phyloP scores from a whole-genome alignment of 2,329 filamentous ascomycete genomes.

The Fulvia fulva region DNA sequence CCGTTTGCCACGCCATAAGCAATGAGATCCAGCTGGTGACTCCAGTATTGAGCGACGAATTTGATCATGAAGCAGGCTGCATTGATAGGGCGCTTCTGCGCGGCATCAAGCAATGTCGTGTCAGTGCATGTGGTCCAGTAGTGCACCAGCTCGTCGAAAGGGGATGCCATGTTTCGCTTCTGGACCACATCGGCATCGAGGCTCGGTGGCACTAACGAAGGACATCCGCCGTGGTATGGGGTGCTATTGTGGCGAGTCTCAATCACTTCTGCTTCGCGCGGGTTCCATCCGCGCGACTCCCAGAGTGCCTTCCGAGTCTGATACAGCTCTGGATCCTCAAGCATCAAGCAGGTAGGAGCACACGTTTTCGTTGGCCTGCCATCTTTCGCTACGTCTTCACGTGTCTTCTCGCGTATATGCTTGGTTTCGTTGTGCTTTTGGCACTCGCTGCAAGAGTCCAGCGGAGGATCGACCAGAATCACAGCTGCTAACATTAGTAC shows the following conservation, averaged over 20 bases:
- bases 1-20: conserved; percentile 11
- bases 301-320: conserved; percentile 8
- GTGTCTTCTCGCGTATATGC: not conserved
- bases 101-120: not conserved
- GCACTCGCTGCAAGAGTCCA: conserved; percentile 14
- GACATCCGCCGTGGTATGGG: conserved; percentile 13
- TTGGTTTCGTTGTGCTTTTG: not conserved
- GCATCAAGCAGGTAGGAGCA: conserved; percentile 8
- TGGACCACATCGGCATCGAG: not conserved
- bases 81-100: conserved; percentile 3
- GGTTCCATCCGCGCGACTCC: conserved; percentile 7
- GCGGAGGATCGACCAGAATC: conserved; percentile 16
- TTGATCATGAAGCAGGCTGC: conserved; percentile 19
- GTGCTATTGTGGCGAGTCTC: conserved; percentile 12
- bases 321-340: conserved; percentile 11
- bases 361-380: not conserved
- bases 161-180: conserved; percentile 7
- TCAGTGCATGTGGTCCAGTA: conserved; percentile 14
- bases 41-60: conserved; percentile 16
- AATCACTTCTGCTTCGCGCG: not conserved
- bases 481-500: conserved; percentile 8
- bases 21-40: conserved; percentile 19
- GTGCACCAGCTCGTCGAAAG: conserved; percentile 16
- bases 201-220: conserved; percentile 5
- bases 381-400: not conserved